Evolutionary conservation across 2,329 filamentous ascomycete genomes (phyloP), one percentile per base, ranked within the genome.

Genomic region (Venturiaceae sp.): DNA sequence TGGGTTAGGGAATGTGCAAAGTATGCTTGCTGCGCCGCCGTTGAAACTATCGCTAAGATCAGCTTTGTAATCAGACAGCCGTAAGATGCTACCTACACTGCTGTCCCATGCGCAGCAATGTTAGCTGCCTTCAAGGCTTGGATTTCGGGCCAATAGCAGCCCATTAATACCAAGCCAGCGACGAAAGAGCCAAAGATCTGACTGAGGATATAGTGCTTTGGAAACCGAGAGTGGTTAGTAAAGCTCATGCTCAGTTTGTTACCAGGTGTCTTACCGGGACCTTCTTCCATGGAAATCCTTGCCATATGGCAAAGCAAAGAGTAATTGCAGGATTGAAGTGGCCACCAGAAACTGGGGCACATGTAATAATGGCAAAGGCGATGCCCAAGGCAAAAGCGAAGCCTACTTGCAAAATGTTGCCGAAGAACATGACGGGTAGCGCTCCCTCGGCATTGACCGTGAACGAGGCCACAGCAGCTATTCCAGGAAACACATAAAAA

Each of bases 321-420:
- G 72, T 72, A 32, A 75, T 70, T 47, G 71, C 69, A 3, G 79
- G 79, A 62, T 81, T 81, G 65, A 82, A 80, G 62, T 82, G 80
- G 1, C 77, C 80, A 59, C 82, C 80, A 5, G 75, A 80, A 1
- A 75, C 79, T 1, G 79, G 69, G 5, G 73, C 81, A 62, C 79
- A 82, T 36, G 75, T 78, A 58, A 83, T 81, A 67, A 83, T 81
- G 47, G 81, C 81, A 62, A 83, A 81, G 14, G 80, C 77, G 64
- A 83, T 82, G 3, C 81, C 81, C 16, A 83, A 65, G 5, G 78
- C 79, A 65, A 80, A 83, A 2, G 78, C 79, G 67, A 74, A 78
- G 19, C 80, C 80, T 58, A 83, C 78, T 61, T 81, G 76, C 64
- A 83, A 79, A 32, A 83, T 62, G 63, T 73, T 77, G n/a, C 80